Percentiles rank a stretch among this genome's conserved stretches.
phyloP scores from a whole-genome alignment of 345 rosid species.

The Capsella bursapastoris region DNA sequence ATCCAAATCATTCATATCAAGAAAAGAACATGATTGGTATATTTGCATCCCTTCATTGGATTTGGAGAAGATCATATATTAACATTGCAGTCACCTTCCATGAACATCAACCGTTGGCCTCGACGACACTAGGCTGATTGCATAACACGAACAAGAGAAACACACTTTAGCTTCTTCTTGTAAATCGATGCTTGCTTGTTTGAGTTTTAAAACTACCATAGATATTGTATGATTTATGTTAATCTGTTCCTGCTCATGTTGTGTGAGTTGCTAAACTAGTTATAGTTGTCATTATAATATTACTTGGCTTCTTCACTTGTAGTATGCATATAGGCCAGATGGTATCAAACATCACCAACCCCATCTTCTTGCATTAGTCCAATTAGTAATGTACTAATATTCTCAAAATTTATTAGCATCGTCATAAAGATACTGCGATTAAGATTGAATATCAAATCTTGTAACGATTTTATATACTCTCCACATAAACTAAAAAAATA shows the following conservation, averaged over 20 bases:
- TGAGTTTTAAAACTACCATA: not conserved
- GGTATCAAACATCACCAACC: not conserved
- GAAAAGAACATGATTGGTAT: not conserved
- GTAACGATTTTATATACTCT: not conserved
- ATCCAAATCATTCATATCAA: not conserved
- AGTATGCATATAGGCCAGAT: not conserved
- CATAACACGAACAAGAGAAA: not conserved
- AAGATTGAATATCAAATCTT: not conserved
- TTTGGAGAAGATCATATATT: too few relatives aligned
- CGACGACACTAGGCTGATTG: too few relatives aligned
- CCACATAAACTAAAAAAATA: not conserved
- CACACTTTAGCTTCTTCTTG: not conserved
- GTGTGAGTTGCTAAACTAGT: not conserved
- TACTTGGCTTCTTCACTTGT: not conserved
- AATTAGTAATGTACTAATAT: not conserved
- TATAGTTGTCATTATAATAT: not conserved
- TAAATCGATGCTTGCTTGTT: not conserved
- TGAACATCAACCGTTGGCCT: too few relatives aligned
- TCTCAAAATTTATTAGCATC: not conserved
- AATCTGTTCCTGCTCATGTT: not conserved
- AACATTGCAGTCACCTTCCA: too few relatives aligned
- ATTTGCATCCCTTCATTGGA: not conserved
- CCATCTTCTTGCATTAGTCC: not conserved
- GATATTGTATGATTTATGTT: not conserved
- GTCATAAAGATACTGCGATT: not conserved